phyloP scores from a whole-genome alignment of 495 filamentous ascomycete genomes.

The Aspergillus indologenus region DNA sequence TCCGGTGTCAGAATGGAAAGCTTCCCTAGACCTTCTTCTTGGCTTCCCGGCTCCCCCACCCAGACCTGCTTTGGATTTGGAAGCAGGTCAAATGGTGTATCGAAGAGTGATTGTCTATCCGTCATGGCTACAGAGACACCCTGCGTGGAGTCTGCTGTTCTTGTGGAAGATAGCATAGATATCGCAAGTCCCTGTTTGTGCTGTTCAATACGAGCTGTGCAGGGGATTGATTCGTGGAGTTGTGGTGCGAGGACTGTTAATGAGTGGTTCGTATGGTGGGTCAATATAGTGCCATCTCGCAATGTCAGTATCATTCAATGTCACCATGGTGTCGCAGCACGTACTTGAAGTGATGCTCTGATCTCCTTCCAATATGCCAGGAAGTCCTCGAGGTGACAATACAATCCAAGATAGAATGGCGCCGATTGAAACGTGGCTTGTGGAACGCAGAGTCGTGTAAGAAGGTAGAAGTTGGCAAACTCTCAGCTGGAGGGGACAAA shows the following conservation, averaged over 20 bases:
- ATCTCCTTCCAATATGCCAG: no score
- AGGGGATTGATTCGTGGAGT: no score
- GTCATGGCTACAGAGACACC: constrained; percentile 13
- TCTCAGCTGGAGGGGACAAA: not conserved
- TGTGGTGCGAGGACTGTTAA: no score
- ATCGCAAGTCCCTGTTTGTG: no score
- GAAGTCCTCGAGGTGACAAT: no score
- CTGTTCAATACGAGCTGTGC: no score
- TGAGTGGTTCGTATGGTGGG: no score
- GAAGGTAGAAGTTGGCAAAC: not conserved
- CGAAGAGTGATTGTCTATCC: constrained; percentile 21
- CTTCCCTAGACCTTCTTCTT: constrained; percentile 43
- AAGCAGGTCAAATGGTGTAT: constrained; percentile 38
- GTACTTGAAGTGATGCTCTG: no score
- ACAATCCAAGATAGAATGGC: no score
- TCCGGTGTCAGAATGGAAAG: constrained; percentile 43
- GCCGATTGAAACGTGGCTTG: not conserved
- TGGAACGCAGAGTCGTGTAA: not conserved
- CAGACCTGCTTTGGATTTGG: constrained; percentile 44
- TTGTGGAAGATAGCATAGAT: not conserved
- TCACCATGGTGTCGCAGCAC: no score
- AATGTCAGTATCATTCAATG: no score
- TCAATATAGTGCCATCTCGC: no score
- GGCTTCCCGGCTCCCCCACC: constrained; percentile 38
- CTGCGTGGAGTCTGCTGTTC: not conserved